Base-by-base conservation (phyloP, 495 filamentous ascomycete species). In the Cenococcum geophilum region DNA sequence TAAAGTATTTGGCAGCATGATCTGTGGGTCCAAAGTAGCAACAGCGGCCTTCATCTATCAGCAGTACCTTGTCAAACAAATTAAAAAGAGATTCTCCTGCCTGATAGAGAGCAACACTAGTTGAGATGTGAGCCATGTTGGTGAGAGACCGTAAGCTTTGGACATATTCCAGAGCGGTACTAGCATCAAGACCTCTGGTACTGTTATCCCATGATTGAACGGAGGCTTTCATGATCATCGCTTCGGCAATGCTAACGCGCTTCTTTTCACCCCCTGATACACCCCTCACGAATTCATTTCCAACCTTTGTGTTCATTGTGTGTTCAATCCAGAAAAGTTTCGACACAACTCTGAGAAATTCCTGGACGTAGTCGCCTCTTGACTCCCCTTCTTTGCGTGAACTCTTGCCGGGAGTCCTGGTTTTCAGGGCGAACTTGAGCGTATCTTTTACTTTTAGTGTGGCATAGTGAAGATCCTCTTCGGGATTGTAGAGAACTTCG, bases 271-370 rank as follows among this genome's bases (percentile, higher is more conserved):
- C 87, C 18, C 87, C 87, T 14, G 81, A 86, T 9, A 91, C 78
- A 52, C 87, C 87, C 34, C 85, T 79, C 20, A 88, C 77, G 3
- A 82, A 76, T 32, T 83, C 82, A 59, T 88, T 81, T 5, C 87
- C 87, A 36, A 91, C 80, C 69, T 81, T 85, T 0, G 87, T 89
- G 32, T 80, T 78, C 57, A 86, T 68, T 0, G 80, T 83, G 67
- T 89, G 85, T 61, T 87, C 83, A 35, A 88, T 89, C 77, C 87
- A 88, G 62, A 95, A 93, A 36, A 91, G 77, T 63, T 89, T 86
- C 40, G 88, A 78, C 42, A 93, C 78, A 0, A 88, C 84, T 18
- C 83, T 75, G 5, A 90, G 77, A 60, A 90, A 86, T 42, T 86
- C 83, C 27, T 78, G 72, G 34, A 83, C 83, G 63, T 88, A 91